These are phyloP conservation scores for Candida ulmi DNA, from an alignment of 805 yeast genomes.

Conservation along the genomic window DNA sequence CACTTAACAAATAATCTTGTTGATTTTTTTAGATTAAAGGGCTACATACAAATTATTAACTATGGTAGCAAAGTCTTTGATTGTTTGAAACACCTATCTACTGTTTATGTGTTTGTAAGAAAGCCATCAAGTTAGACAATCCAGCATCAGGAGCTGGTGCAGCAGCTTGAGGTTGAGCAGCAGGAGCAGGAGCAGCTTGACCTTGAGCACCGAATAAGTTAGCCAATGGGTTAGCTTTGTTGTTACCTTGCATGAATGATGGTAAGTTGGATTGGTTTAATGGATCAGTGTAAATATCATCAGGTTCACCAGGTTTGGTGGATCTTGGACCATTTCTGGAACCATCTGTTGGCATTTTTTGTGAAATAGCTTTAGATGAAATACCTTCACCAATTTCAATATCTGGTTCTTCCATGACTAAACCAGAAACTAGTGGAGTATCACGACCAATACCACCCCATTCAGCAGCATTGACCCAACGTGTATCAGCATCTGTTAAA, in stretches of 20 bases:
- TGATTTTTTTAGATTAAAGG: too few relatives aligned
- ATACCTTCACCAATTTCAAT: conserved; percentile 94
- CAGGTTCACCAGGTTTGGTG: conserved; percentile 54
- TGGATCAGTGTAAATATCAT: conserved; percentile 24
- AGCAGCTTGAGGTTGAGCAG: conserved; percentile 7
- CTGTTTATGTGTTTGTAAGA: conserved; percentile 23
- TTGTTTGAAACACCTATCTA: too few relatives aligned
- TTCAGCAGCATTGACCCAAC: conserved; percentile 86
- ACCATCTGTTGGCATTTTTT: conserved; percentile 88
- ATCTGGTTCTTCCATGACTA: conserved; percentile 94
- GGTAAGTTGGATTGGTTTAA: conserved; percentile 20
- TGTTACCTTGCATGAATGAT: conserved; percentile 28
- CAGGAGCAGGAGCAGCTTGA: conserved; percentile 19
- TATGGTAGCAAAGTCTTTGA: too few relatives aligned
- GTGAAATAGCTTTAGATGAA: conserved; percentile 85
- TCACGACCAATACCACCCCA: conserved; percentile 96
- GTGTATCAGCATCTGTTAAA: conserved; percentile 88
- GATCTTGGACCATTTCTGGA: conserved; percentile 83
- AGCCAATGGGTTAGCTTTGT: conserved; percentile 42
- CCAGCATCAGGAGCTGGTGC: conserved; percentile 31
- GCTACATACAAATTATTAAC: too few relatives aligned
- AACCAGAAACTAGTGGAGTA: conserved; percentile 66
- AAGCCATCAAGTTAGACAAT: conserved; percentile 35
- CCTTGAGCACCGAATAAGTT: conserved; percentile 34
- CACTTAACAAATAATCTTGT: too few relatives aligned